Evolutionary conservation across 352 stramenopile genomes (phyloP), one percentile per base, ranked within the genome.

Genomic region (Phytopythium montanum): DNA sequence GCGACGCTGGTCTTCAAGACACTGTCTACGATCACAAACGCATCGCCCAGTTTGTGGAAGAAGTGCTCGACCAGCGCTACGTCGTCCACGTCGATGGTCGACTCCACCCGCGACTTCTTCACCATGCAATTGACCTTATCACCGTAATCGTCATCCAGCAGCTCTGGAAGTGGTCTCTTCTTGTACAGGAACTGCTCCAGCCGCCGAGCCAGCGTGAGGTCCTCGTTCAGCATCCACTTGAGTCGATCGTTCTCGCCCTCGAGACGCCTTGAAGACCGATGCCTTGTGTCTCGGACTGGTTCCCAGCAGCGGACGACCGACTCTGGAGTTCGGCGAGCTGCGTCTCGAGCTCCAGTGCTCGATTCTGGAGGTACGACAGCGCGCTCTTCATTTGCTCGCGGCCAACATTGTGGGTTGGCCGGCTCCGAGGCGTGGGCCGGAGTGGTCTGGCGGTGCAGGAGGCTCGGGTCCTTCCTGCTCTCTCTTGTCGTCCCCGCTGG

Each of bases 341-440:
- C 3, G 21, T 39, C 41, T 77, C 66, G 5, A 74, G 54, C 21
- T 65, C 55, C 3, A 53, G 49, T 0, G 71, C 63, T 13, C 67
- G 62, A 29, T 56, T 42, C 8, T 66, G 69, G 6, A 77, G 52
- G 18, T 50, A 57, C 28, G n/a, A 34, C 38, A 72, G 58, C 19
- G 74, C 66, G 5, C 60, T 34, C 45, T 64, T 61, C 49, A 65
- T 45, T 5, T 66, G 66, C 19, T 73, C 66, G 39, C 62, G 69
- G 3, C 39, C 61, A 23, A 44, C 49, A 18, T 61, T 68, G 49
- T 56, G 62, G 8, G 42, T 9, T 42, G 49, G 55, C 21, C 21
- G 21, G 9, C 21, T 19, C 0, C n/a, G n/a, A n/a, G n/a, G n/a
- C n/a, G n/a, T n/a, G n/a, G n/a, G n/a, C n/a, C n/a, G n/a, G n/a